Evolutionary conservation across 805 yeast genomes (phyloP), one percentile per base, ranked within the genome.

Genomic region (Tetrapisispora arboricola): DNA sequence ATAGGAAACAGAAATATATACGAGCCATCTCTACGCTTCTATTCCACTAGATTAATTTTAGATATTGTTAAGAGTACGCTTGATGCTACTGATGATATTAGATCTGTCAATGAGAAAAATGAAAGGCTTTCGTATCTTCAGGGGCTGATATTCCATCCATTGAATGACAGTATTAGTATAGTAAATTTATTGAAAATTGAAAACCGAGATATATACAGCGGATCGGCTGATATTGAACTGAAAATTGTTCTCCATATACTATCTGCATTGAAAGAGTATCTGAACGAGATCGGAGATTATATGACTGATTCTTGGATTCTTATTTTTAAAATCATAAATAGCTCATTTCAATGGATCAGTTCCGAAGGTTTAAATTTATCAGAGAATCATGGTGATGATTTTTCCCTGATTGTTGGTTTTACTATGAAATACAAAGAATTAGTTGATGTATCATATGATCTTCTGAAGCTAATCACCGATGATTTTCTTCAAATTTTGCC

Each of bases 401-500:
- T 57, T 6, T 50, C 60, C 12, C 49, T 63, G 39, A 61, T 68
- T 2, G 44, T 49, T 19, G 54, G 53, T 1, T 61, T 73, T 20
- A 55, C 54, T 16, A 78, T 74, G 15, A 76, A 76, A 44, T 63
- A 73, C 20, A 61, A 64, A 18, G 68, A 70, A 4, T 68, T 85
- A 56, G 29, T 66, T 75, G 45, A 76, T 75, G 47, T 73, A 0
- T 77, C 95, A 0, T 92, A 86, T 63, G 88, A 80, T 42, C 82
- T 92, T 0, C 67, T 90, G 47, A 88, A 85, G 54, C 70, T 88
- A 40, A 77, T 90, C 17, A 70, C 94, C 45, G 94, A 86, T 54
- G 96, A 90, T 55, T 86, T 90, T 52, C 60, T 92, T 36, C 78
- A 75, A 30, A 67, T 78, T 3, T 65, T 92, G 10, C 95, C 96